phyloP scores from a whole-genome alignment of 495 filamentous ascomycete species.

The Aspergillus heteromorphus region DNA sequence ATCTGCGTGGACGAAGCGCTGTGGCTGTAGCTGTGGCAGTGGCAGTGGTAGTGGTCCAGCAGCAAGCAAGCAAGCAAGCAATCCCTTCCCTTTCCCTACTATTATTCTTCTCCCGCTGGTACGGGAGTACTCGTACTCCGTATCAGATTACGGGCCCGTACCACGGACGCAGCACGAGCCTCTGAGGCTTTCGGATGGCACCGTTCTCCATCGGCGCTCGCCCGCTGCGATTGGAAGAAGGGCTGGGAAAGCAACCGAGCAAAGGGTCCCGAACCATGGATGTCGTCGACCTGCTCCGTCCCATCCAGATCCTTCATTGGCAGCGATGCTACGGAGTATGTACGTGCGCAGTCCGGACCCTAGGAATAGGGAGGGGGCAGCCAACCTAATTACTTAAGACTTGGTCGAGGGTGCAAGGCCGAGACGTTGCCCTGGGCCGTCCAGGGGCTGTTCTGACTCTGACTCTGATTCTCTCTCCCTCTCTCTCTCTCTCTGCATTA shows the following conservation, averaged over 20 bases:
- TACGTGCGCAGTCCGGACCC: constrained; percentile 2
- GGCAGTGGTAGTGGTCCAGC: too few species aligned
- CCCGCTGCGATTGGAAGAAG: neutral
- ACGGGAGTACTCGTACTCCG: too few species aligned
- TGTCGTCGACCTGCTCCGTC: neutral
- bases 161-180: neutral
- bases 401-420: too few species aligned
- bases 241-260: neutral
- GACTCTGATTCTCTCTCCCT: neutral
- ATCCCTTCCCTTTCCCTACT: too few species aligned
- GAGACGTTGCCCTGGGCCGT: too few species aligned
- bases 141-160: neutral
- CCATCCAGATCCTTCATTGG: neutral
- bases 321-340: neutral
- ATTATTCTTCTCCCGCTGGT: too few species aligned
- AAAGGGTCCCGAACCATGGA: neutral
- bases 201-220: neutral
- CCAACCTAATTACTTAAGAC: neutral
- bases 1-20: too few species aligned
- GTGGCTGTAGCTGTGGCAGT: too few species aligned
- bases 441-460: too few species aligned
- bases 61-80: too few species aligned
- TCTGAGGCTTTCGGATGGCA: neutral
- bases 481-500: too few species aligned
- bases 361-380: neutral